Conservation (phyloP, 495 filamentous ascomycete genomes). For the Evansstolkia leycettana region DNA sequence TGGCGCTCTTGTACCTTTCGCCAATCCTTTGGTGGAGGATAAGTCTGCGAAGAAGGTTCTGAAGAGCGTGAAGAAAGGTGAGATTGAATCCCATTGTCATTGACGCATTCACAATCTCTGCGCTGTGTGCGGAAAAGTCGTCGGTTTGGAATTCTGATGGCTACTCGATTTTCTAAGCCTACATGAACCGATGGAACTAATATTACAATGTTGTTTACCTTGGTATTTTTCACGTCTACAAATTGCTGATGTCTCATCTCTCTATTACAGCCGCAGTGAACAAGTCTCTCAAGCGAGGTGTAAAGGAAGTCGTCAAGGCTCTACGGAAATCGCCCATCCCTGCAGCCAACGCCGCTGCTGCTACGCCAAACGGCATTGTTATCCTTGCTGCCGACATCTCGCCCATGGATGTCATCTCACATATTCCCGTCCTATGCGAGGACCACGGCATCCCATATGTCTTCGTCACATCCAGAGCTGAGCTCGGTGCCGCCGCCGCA, state of each 20-base stretch:
- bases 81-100: slow-evolving; percentile 11
- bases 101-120: not conserved
- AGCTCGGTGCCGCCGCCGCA: slow-evolving; percentile 79
- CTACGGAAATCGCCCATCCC: slow-evolving; percentile 72
- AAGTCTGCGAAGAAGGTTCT: slow-evolving; percentile 87
- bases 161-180: too few species aligned
- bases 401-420: slow-evolving; percentile 93
- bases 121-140: too few species aligned
- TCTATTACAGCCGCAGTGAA: slow-evolving; percentile 63
- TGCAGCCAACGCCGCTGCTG: slow-evolving; percentile 35
- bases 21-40: slow-evolving; percentile 78
- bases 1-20: slow-evolving; percentile 84
- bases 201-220: too few species aligned
- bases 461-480: slow-evolving; percentile 75
- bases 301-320: slow-evolving; percentile 96
- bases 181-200: too few species aligned
- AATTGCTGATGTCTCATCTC: slow-evolving; percentile 10
- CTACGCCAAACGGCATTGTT: slow-evolving; percentile 57
- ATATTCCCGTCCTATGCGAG: slow-evolving; percentile 94
- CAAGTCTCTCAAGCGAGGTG: slow-evolving; percentile 89
- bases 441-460: slow-evolving; percentile 92
- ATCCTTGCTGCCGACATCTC: slow-evolving; percentile 94
- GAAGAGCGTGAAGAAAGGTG: slow-evolving; percentile 91
- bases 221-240: not conserved
- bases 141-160: too few species aligned